Evolutionary conservation across 164 flowering plant species (phyloP).

Genomic region (Santalum album): DNA sequence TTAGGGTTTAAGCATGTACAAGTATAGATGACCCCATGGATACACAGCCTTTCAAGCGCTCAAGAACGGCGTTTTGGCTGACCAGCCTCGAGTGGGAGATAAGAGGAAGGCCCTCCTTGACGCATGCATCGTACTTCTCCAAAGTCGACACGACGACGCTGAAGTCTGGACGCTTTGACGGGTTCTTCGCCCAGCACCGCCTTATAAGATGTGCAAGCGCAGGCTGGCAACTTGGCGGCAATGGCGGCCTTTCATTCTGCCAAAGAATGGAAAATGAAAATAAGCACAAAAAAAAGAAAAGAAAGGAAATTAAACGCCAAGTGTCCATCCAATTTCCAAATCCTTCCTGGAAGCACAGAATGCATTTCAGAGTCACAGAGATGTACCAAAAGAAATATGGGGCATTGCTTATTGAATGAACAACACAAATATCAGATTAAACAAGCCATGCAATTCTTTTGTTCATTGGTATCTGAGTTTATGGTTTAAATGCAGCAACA

Average conservation of each 20-base stretch:
- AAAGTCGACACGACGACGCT: conserved; percentile 53
- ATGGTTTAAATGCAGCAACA: too few species aligned
- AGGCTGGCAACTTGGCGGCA: conserved; percentile 84
- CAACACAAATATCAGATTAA: too few species aligned
- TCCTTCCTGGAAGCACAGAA: too few species aligned
- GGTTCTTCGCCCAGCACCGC: conserved; percentile 86
- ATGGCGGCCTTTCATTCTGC: conserved; percentile 84
- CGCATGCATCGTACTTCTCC: conserved; percentile 76
- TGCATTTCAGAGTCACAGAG: too few species aligned
- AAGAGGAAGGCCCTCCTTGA: conserved; percentile 73
- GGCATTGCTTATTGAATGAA: too few species aligned
- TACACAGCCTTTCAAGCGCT: conserved; percentile 62
- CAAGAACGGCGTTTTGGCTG: conserved; percentile 34
- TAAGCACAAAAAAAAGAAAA: too few species aligned
- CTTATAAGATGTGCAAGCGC: conserved; percentile 77
- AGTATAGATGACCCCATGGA: conserved; percentile 53
- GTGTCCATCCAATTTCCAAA: too few species aligned
- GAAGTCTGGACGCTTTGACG: conserved; percentile 89
- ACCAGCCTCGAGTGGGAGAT: conserved; percentile 43
- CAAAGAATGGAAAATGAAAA: background rate
- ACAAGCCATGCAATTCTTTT: too few species aligned
- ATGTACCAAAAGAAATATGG: too few species aligned
- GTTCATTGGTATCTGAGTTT: too few species aligned
- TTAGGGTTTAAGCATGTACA: conserved; percentile 47
- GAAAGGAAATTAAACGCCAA: too few species aligned